A percentile compares a stretch with the other conserved stretches of the same genome.
These are phyloP conservation scores for Rhododendron vialii DNA, from an alignment of 148 eudicot genomes.

Conservation along the genomic window DNA sequence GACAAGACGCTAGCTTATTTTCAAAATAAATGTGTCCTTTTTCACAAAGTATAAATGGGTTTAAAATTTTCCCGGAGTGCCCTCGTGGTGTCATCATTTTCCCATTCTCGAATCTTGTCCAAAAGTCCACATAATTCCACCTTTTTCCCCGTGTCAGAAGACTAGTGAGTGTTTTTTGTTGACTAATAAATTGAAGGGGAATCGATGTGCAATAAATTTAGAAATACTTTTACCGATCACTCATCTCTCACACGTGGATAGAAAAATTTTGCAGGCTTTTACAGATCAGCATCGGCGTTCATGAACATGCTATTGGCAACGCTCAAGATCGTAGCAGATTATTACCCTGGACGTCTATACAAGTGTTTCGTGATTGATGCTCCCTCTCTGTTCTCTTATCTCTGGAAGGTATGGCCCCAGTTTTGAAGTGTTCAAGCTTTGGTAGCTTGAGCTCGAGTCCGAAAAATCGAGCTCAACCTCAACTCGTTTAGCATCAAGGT, in stretches of 20 bases:
- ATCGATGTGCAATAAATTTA: too few relatives aligned
- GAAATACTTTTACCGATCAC: too few relatives aligned
- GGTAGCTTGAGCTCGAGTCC: not conserved
- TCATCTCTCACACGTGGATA: not conserved
- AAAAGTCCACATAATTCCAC: not conserved
- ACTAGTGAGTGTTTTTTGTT: not conserved
- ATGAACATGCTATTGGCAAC: slow-evolving; percentile 73
- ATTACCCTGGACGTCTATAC: slow-evolving; percentile 75
- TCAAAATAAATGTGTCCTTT: too few relatives aligned
- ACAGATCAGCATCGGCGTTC: slow-evolving; percentile 88
- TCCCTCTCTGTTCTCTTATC: slow-evolving; percentile 78
- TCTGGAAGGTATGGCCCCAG: slow-evolving; percentile 73
- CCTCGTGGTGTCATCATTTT: not conserved
- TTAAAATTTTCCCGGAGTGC: too few relatives aligned
- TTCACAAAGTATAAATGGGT: too few relatives aligned
- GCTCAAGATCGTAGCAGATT: slow-evolving; percentile 71
- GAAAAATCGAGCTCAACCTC: not conserved
- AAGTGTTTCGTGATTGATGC: slow-evolving; percentile 91
- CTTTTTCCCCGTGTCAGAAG: not conserved
- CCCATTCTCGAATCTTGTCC: not conserved
- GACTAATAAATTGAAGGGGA: not conserved
- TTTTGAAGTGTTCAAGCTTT: not conserved
- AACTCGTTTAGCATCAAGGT: not conserved
- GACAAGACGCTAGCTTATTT: too few relatives aligned
- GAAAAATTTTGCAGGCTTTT: slow-evolving; percentile 53